Base-by-base conservation (phyloP, 208 protist genomes). In the Trypanosoma melophagium region DNA sequence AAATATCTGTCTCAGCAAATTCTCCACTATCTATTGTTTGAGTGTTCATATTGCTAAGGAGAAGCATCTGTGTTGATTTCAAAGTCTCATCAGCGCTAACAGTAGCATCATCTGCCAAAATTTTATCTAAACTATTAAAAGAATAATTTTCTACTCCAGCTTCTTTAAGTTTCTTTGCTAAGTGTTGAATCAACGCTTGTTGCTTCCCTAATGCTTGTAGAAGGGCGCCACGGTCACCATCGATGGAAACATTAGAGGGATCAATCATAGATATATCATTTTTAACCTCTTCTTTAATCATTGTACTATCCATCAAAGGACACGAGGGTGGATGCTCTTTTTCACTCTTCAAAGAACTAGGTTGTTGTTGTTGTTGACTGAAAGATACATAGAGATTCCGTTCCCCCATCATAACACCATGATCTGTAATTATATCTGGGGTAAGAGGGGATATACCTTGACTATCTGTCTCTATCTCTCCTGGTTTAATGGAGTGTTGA, bases 151-250 rank as follows among this genome's bases (percentile, higher is more conserved):
- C 17, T 12, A 16, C 25, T 41, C 52, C 60, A 40, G 7, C 25
- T 42, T 45, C 25, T 41, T 16, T 16, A 35, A 87, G 55, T n/a
- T 67, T 66, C 8, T 28, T 47, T 21, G 63, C 57, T 8, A 89
- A 68, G 7, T 78, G 67, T 61, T 69, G 49, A 58, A 89, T 81
- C 21, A 83, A 28, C 19, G 54, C 42, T 47, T 89, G 71, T 70
- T 90, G 84, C 47, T 69, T 45, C 44, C 72, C 60, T 13, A 90
- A 57, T 4, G 77, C 71, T 19, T 50, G 50, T 8, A 76, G 41
- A 42, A 89, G 74, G 28, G 68, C 31, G 2, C 62, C 56, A 22
- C 75, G 66, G 17, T 69, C 73, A 21, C 41, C 57, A 21, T 17
- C 8, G 5, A 31, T 28, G 52, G 3, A 47, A 41, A 28, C 1